Conservation (phyloP, 2,329 filamentous ascomycete species). For the Aspergillus carbonarius region DNA sequence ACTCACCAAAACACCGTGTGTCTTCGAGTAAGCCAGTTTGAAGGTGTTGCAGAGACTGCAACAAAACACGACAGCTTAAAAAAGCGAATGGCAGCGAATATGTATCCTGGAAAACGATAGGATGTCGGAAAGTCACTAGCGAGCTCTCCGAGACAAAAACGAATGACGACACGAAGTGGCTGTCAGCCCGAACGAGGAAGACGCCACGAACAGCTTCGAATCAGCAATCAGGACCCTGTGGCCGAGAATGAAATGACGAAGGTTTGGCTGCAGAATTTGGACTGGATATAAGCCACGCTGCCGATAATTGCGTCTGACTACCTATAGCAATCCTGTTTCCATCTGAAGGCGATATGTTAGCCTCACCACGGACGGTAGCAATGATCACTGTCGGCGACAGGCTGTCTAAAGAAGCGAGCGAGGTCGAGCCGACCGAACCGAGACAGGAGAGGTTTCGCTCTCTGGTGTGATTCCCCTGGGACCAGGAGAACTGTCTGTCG, state of each 20-base stretch:
- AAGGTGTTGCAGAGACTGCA: slow-evolving; percentile 48
- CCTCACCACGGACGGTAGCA: slow-evolving; percentile 8
- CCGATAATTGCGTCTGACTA: slow-evolving; percentile 19
- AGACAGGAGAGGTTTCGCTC: slow-evolving; percentile 24
- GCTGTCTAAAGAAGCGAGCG: slow-evolving; percentile 16
- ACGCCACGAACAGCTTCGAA: slow-evolving; percentile 33
- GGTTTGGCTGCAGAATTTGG: slow-evolving; percentile 33
- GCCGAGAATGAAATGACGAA: slow-evolving; percentile 28
- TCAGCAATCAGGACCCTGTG: slow-evolving; percentile 33
- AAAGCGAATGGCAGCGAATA: slow-evolving; percentile 50
- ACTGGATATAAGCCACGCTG: slow-evolving; percentile 25
- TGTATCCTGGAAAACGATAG: slow-evolving; percentile 43
- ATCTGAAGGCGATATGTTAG: slow-evolving; percentile 16
- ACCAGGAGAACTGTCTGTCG: slow-evolving; percentile 32
- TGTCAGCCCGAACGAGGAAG: slow-evolving; percentile 34
- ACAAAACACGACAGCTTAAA: slow-evolving; percentile 40
- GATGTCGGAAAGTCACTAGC: slow-evolving; percentile 34
- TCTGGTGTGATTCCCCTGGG: slow-evolving; percentile 14
- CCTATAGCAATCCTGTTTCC: slow-evolving; percentile 20
- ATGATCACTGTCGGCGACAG: slow-evolving; percentile 16
- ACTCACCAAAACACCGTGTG: slow-evolving; percentile 47
- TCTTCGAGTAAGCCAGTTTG: slow-evolving; percentile 52
- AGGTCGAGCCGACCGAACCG: slow-evolving; percentile 8
- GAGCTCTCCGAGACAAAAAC: slow-evolving; percentile 46
- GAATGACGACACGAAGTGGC: slow-evolving; percentile 41